Conservation (phyloP, 176 grass and related monocot genomes). For the Eragrostis nindensis region DNA sequence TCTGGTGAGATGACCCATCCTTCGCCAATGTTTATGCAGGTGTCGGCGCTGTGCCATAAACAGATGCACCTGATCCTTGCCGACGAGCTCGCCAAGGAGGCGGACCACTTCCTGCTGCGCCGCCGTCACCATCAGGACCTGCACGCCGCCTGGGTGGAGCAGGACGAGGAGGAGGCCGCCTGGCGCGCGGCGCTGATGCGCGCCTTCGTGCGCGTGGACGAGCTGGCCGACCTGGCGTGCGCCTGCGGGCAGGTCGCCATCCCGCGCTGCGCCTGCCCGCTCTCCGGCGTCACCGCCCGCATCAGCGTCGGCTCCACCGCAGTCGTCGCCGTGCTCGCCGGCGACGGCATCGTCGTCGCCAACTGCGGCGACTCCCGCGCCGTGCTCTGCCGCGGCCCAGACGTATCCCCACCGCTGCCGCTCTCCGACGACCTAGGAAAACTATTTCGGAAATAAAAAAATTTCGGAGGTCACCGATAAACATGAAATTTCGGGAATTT, state of each 20-base stretch:
- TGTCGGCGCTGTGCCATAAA: constrained; percentile 64
- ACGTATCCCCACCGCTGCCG: constrained; percentile 37
- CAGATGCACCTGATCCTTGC: constrained; percentile 72
- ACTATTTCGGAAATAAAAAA: too few relatives aligned
- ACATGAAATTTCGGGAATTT: too few relatives aligned
- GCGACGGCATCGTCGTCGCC: constrained; percentile 57
- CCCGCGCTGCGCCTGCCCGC: constrained; percentile 60
- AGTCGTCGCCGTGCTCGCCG: constrained; percentile 61
- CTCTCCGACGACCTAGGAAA: constrained; percentile 84
- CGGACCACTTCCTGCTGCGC: background rate
- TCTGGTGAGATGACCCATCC: too few relatives aligned
- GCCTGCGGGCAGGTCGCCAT: constrained; percentile 56
- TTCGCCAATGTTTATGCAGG: constrained; percentile 42
- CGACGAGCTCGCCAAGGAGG: constrained; percentile 51
- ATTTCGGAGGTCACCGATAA: too few relatives aligned
- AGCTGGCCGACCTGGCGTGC: constrained; percentile 59
- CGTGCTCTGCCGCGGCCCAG: constrained; percentile 59
- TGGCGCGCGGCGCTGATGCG: constrained; percentile 53
- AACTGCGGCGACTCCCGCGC: constrained; percentile 94
- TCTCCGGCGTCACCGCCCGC: constrained; percentile 23
- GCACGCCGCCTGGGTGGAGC: background rate
- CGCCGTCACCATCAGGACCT: background rate
- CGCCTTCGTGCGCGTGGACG: constrained; percentile 69
- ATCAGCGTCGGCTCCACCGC: constrained; percentile 88
- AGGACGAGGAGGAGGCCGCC: constrained; percentile 27